Evolutionary conservation across 176 grass and related monocot species (phyloP).

Genomic region (Lolium rigidum): DNA sequence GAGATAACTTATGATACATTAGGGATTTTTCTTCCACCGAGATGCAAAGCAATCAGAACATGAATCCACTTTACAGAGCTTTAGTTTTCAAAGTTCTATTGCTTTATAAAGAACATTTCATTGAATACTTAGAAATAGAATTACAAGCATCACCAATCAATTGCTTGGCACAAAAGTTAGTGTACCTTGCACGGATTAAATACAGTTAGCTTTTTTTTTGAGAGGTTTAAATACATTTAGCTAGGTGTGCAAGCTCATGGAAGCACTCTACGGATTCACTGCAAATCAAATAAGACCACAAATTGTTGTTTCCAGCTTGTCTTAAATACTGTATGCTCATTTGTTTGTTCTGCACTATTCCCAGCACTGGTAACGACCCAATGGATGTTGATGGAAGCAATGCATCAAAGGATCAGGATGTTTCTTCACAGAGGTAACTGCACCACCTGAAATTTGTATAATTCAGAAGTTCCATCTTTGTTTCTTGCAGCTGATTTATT

Average conservation of each 20-base stretch:
- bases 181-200: too few relatives aligned
- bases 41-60: background rate
- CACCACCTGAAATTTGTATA: constrained; percentile 21
- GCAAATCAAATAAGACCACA: background rate
- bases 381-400: constrained; percentile 84
- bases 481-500: constrained; percentile 27
- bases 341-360: background rate
- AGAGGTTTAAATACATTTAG: background rate
- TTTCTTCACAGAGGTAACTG: constrained; percentile 72
- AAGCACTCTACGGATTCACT: background rate
- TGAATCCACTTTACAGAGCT: constrained; percentile 14
- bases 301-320: background rate
- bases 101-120: background rate
- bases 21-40: background rate
- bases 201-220: background rate
- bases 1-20: background rate
- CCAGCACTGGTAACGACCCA: constrained; percentile 55
- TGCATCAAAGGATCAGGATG: constrained; percentile 56
- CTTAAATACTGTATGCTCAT: background rate
- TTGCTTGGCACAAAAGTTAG: background rate
- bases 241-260: constrained; percentile 4
- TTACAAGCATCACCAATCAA: background rate
- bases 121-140: background rate
- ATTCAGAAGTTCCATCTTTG: background rate
- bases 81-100: background rate